These are phyloP conservation scores for Trichoderma sp. DNA, from an alignment of 2,329 filamentous ascomycete species.

Conservation along the genomic window DNA sequence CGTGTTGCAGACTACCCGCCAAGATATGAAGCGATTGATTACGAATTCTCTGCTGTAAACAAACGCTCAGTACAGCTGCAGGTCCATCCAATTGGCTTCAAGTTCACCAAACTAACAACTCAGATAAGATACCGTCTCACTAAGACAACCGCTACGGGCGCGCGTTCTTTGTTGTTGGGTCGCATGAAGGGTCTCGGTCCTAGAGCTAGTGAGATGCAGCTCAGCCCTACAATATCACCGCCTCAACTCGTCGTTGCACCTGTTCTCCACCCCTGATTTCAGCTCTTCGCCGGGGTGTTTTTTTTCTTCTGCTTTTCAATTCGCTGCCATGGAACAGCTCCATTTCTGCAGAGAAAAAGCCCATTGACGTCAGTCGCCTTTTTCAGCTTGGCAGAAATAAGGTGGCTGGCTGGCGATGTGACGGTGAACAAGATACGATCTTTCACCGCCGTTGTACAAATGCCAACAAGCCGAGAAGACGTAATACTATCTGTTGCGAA, in stretches of 20 bases:
- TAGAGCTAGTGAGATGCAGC: conserved; percentile 3
- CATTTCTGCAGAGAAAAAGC: neutral
- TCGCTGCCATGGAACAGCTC: neutral
- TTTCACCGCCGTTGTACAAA: neutral
- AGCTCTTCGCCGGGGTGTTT: neutral
- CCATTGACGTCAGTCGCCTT: neutral
- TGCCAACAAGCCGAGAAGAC: neutral
- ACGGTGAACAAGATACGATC: neutral
- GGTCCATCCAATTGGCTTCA: neutral
- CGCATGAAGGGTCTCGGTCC: conserved; percentile 5
- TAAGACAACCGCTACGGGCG: neutral
- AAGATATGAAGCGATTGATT: neutral
- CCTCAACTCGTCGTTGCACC: neutral
- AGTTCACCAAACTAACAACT: neutral
- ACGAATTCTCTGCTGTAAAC: neutral
- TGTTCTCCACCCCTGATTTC: conserved; percentile 1
- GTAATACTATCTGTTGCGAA: neutral
- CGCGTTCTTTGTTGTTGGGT: neutral
- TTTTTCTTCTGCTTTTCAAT: neutral
- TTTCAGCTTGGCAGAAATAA: neutral
- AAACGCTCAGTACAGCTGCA: neutral
- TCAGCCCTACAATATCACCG: conserved; percentile 11
- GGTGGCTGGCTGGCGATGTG: neutral
- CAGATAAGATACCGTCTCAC: neutral
- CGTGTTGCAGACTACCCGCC: neutral